Conservation (phyloP, 2,329 filamentous ascomycete species). For the Hymenoscyphus repandus region DNA sequence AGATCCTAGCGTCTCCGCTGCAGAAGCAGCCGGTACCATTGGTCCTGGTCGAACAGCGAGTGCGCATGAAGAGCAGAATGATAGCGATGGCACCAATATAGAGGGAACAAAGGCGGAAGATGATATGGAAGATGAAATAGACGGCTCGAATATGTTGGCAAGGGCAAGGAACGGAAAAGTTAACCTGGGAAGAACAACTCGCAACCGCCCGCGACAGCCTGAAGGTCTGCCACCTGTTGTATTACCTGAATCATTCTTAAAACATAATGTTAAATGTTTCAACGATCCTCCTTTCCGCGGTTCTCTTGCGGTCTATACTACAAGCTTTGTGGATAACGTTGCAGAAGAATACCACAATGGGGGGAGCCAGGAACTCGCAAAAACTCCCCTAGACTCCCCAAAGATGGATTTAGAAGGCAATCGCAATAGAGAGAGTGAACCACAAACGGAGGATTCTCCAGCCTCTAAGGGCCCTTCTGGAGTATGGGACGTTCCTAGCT, state of each 20-base stretch:
- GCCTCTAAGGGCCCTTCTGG: not conserved
- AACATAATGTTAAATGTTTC: constrained; percentile 39
- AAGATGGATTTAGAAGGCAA: not conserved
- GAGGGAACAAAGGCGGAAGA: not conserved
- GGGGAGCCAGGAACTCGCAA: not conserved
- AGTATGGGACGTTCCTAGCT: constrained; percentile 7
- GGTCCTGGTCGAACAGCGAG: not conserved
- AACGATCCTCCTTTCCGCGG: constrained; percentile 14
- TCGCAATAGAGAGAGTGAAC: not conserved
- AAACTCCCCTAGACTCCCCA: not conserved
- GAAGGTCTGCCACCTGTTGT: constrained; percentile 44
- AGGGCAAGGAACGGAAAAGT: constrained; percentile 17
- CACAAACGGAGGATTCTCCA: not conserved
- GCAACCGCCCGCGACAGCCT: constrained; percentile 19
- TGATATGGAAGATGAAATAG: constrained; percentile 1
- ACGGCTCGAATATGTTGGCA: constrained; percentile 3
- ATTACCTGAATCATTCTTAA: constrained; percentile 53
- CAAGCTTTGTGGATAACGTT: not conserved
- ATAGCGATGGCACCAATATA: not conserved
- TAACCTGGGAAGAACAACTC: constrained; percentile 17
- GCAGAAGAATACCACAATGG: not conserved
- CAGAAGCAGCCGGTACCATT: constrained; percentile 3
- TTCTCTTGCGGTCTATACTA: constrained; percentile 20
- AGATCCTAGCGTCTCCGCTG: constrained; percentile 11
- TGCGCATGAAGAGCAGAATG: not conserved